Conservation (phyloP, 768 basidiomycete genomes). For the Guyanaporus albipodus region DNA sequence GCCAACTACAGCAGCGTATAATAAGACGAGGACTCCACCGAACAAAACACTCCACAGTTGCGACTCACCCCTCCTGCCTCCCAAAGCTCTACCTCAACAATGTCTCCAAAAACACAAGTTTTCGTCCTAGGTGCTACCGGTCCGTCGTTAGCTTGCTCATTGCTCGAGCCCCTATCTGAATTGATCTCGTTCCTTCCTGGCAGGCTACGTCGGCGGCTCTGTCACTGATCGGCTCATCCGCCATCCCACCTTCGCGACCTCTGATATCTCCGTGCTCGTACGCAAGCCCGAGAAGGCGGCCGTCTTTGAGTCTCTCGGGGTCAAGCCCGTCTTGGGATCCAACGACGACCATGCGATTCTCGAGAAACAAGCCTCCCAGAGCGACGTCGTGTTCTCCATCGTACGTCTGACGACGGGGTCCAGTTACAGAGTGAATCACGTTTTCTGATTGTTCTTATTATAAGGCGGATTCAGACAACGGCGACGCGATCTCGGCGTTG, state of each 20-base stretch:
- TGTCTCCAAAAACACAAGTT: conserved; percentile 20
- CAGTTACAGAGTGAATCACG: neutral
- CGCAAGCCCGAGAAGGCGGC: conserved; percentile 28
- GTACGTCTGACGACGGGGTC: conserved; percentile 21
- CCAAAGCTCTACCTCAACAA: neutral
- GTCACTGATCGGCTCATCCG: conserved; percentile 30
- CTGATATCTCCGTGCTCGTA: conserved; percentile 28
- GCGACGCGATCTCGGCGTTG: conserved; percentile 41
- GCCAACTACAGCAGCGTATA: too few relatives aligned
- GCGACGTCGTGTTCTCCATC: conserved; percentile 42
- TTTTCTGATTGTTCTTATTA: neutral
- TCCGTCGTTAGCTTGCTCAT: neutral
- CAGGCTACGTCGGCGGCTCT: conserved; percentile 35
- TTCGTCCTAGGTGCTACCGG: conserved; percentile 23
- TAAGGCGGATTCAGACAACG: conserved; percentile 47
- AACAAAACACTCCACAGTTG: too few relatives aligned
- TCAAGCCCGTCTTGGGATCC: conserved; percentile 39
- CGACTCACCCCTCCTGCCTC: too few relatives aligned
- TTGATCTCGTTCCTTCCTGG: accelerated
- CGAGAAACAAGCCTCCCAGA: conserved; percentile 40
- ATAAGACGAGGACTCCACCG: too few relatives aligned
- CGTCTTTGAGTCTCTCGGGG: conserved; percentile 20
- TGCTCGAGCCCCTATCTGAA: neutral
- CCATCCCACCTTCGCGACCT: conserved; percentile 19
- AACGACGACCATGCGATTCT: conserved; percentile 41